Evolutionary conservation across 176 grass and related monocot genomes (phyloP), one percentile per base, ranked within the genome.

Genomic region (Hordeum marinum): DNA sequence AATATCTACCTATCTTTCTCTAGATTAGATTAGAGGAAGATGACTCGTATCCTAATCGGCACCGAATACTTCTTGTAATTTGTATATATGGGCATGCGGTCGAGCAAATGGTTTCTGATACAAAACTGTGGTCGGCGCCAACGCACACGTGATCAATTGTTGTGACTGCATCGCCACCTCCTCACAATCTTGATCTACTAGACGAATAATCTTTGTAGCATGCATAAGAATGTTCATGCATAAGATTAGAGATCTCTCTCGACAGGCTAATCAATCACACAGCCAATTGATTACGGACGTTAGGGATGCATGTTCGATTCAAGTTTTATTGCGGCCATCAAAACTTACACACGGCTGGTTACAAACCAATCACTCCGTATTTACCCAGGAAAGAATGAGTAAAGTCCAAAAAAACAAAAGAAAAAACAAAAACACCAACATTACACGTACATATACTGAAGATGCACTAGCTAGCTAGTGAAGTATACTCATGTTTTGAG

Each of bases 301-400:
- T 0, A 46, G 52, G 52, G 4, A 23, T 15, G 18, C 18, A 32
- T 15, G 35, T 10, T 75, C 6, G 55, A 78, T 37, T 45, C 18
- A 18, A 5, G 23, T 74, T 67, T 84, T 85, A 88, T 88, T 89
- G 26, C 10, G 48, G 61, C 34, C 25, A 82, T 21, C 61, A 11
- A 17, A 58, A 34, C 29, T 80, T 55, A 55, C 52, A 59, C 34
- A 82, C 71, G 54, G 6, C 24, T 74, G 70, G 65, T 83, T 90
- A 80, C 88, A 76, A 77, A 77, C 69, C 50, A 85, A 76, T 55
- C 71, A 68, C 37, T 69, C 82, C 48, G 70, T 83, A 83, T 90
- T 82, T 86, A 82, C 85, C 70, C 81, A 45, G 18, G 58, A 84
- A 88, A 82, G 66, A 79, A 86, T 82, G 63, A 72, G 64, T 12